Base-by-base conservation (phyloP, 2,329 filamentous ascomycete species). In the Aspergillus vadensis region DNA sequence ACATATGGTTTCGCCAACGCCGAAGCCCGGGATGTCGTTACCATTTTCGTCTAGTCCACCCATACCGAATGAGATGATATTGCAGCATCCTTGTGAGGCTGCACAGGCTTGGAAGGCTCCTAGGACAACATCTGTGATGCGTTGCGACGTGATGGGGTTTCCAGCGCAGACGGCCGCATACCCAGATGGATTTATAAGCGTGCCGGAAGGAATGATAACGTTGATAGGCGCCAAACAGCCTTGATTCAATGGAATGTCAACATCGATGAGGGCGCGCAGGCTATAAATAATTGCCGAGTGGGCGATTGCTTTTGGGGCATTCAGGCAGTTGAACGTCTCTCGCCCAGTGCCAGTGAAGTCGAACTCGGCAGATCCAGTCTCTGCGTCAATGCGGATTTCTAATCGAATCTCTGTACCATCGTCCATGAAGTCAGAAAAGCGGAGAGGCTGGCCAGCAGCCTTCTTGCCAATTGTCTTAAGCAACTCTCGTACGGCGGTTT, bases 211-310 rank as follows among this genome's bases (percentile, higher is more conserved):
- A 54, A 94, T 91, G 51, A 82, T 81, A 70, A 95, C 88, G 57
- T 86, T 83, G 68, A 95, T 90, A 0, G 91, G 91, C 54, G 86
- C 86, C 2, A 95, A 81, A 65, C 91, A 96, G 65, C 91, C 91
- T 77, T 96, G 91, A 77, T 96, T 96, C 4, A 96, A 83, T 0
- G 91, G 92, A 12, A 96, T 93, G 67, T 94, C 90, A 65, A 91
- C 86, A 38, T 85, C 87, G 68, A 96, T 92, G 59, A 96, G 82
- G 69, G 88, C 91, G 47, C 91, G 87, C 12, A 96, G 82, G 68
- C 89, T 92, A 81, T 96, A 96, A 71, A 95, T 94, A 70, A 95
- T 93, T 53, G 91, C 91, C 38, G 86, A 90, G 77, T 91, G 92
- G 0, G 90, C 93, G 49, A 95, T 90, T 3, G 91, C 91, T 75